These are phyloP conservation scores for Epichloe elymi DNA, from an alignment of 2,329 filamentous ascomycete genomes.

Conservation along the genomic window DNA sequence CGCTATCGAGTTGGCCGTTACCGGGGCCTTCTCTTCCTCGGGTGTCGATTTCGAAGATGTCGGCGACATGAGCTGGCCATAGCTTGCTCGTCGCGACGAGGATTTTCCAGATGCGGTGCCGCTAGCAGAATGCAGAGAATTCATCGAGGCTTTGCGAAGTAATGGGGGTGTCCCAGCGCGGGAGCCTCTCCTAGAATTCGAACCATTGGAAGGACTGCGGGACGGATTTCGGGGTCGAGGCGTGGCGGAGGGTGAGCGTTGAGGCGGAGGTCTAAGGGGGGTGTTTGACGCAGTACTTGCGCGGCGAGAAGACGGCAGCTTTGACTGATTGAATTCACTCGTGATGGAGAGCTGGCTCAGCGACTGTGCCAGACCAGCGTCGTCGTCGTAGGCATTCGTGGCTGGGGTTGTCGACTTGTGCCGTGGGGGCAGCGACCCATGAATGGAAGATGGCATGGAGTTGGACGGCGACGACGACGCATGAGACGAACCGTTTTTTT, in stretches of 20 bases:
- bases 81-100: constrained; percentile 35
- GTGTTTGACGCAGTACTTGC: constrained; percentile 16
- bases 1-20: constrained; percentile 46
- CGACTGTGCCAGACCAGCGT: constrained; percentile 25
- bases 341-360: constrained; percentile 32
- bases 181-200: constrained; percentile 32
- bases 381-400: constrained; percentile 8
- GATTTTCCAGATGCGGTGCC: constrained; percentile 24
- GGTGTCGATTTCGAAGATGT: constrained; percentile 16
- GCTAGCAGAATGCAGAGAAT: constrained; percentile 39
- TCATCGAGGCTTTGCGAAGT: constrained; percentile 43
- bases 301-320: constrained; percentile 9
- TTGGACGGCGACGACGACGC: constrained; percentile 1
- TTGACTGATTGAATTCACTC: constrained; percentile 15
- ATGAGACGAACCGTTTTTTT: constrained; percentile 4
- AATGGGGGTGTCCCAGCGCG: constrained; percentile 36
- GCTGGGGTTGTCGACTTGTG: not conserved
- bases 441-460: constrained; percentile 2
- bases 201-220: constrained; percentile 29
- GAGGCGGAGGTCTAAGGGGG: constrained; percentile 25
- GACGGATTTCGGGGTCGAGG: constrained; percentile 23
- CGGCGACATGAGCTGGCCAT: constrained; percentile 27
- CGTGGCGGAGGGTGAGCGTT: constrained; percentile 26
- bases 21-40: constrained; percentile 22
- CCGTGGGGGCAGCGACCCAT: constrained; percentile 1